Evolutionary conservation across 805 yeast genomes (phyloP).

Genomic region (Allodekkera sacchari): DNA sequence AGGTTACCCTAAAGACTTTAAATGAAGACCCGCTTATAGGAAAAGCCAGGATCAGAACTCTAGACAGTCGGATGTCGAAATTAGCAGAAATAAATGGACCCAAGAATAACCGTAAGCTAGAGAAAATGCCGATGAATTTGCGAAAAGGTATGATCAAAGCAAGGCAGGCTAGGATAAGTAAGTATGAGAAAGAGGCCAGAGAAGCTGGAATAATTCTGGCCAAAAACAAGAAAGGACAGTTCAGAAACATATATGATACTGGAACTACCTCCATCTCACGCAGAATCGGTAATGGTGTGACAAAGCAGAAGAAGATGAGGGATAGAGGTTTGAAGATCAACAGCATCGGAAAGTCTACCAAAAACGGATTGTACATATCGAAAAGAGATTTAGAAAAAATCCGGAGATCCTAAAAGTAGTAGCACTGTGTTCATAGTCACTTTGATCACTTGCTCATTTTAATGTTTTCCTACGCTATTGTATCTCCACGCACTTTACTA

Average conservation of each 20-base stretch:
- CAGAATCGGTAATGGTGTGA: slow-evolving; percentile 41
- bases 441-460: too few relatives aligned
- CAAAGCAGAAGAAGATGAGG: slow-evolving; percentile 34
- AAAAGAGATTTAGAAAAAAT: slow-evolving; percentile 54
- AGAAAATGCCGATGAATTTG: slow-evolving; percentile 82
- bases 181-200: slow-evolving; percentile 67
- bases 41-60: slow-evolving; percentile 55
- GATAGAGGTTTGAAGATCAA: slow-evolving; percentile 75
- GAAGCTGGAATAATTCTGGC: slow-evolving; percentile 90
- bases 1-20: slow-evolving; percentile 52
- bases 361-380: slow-evolving; percentile 69
- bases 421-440: too few relatives aligned
- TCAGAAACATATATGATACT: slow-evolving; percentile 47
- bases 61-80: slow-evolving; percentile 47
- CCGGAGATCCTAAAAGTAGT: too few relatives aligned
- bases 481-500: too few relatives aligned
- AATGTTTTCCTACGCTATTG: too few relatives aligned
- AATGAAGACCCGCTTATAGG: slow-evolving; percentile 57
- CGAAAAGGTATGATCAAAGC: slow-evolving; percentile 74
- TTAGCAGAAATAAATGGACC: slow-evolving; percentile 38
- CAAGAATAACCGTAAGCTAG: slow-evolving; percentile 34
- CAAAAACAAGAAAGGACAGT: slow-evolving; percentile 56
- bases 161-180: slow-evolving; percentile 40
- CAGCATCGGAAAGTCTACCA: slow-evolving; percentile 67
- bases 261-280: slow-evolving; percentile 44